A percentile compares a stretch with the other conserved stretches of the same genome.
phyloP scores from a whole-genome alignment of 495 filamentous ascomycete genomes.

The Penicillium verhagenii region DNA sequence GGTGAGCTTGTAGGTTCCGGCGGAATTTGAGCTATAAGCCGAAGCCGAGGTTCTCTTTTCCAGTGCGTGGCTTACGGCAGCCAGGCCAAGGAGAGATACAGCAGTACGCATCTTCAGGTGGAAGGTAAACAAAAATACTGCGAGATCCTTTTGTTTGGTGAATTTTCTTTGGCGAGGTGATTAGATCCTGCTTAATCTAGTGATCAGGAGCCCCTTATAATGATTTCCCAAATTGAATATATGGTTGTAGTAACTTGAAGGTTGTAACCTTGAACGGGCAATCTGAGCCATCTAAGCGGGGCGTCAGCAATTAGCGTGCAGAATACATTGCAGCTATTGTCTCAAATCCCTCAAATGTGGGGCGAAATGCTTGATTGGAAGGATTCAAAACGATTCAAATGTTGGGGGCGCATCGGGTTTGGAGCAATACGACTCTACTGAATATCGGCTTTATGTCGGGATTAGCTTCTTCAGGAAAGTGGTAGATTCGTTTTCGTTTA shows the following conservation, averaged over 20 bases:
- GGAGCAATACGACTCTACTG: not conserved
- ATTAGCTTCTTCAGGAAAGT: not conserved
- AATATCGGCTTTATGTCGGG: not conserved
- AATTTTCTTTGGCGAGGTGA: too few relatives aligned
- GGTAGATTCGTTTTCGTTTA: not conserved
- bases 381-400: not conserved
- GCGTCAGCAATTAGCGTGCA: not conserved
- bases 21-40: conserved; percentile 47
- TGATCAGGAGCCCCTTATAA: too few relatives aligned
- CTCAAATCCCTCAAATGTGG: not conserved
- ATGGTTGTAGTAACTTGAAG: too few relatives aligned
- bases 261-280: not conserved
- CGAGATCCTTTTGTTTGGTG: not conserved
- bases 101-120: not conserved
- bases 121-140: not conserved
- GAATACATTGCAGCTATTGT: not conserved
- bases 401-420: too few relatives aligned
- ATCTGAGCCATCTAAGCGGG: not conserved
- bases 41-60: conserved; percentile 26
- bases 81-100: conserved; percentile 11
- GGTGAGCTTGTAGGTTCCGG: conserved; percentile 44
- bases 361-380: not conserved
- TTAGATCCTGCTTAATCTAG: too few relatives aligned
- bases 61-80: conserved; percentile 13
- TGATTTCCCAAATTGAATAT: too few relatives aligned